These are phyloP conservation scores for Pleodorina starrii DNA, from an alignment of 139 green algal species.

Conservation along the genomic window DNA sequence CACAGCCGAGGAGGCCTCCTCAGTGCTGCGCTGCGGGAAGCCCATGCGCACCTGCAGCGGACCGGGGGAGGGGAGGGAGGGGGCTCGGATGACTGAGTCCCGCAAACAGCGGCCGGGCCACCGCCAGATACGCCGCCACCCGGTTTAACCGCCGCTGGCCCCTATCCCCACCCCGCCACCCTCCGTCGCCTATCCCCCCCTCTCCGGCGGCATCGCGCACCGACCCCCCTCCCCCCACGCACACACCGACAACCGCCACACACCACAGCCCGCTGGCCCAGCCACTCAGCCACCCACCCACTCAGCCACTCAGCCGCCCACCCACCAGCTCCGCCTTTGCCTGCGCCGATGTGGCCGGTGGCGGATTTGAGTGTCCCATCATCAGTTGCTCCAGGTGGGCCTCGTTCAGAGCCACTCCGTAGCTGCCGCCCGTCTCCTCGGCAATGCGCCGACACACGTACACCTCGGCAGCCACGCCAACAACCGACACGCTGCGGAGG, in stretches of 20 bases:
- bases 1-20: conserved; percentile 66
- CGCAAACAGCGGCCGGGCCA: neutral
- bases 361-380: conserved; percentile 75
- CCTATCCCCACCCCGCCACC: too few relatives aligned
- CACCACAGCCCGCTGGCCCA: too few relatives aligned
- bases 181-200: too few relatives aligned
- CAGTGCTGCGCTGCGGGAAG: conserved; percentile 80
- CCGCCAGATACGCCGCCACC: too few relatives aligned
- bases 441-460: conserved; percentile 83
- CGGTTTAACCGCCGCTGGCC: too few relatives aligned
- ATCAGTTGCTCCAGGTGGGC: conserved; percentile 82
- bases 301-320: too few relatives aligned
- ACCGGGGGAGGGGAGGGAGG: neutral
- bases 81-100: too few relatives aligned
- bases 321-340: conserved; percentile 68
- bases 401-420: conserved; percentile 83
- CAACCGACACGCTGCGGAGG: conserved; percentile 64
- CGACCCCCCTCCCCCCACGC: too few relatives aligned
- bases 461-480: conserved; percentile 78
- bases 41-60: conserved; percentile 87
- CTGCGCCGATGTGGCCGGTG: conserved; percentile 60
- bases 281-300: too few relatives aligned
- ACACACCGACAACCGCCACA: too few relatives aligned
- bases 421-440: conserved; percentile 88
- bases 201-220: too few relatives aligned